Conservation (phyloP, 139 green algal genomes). For the Volvox africanus region DNA sequence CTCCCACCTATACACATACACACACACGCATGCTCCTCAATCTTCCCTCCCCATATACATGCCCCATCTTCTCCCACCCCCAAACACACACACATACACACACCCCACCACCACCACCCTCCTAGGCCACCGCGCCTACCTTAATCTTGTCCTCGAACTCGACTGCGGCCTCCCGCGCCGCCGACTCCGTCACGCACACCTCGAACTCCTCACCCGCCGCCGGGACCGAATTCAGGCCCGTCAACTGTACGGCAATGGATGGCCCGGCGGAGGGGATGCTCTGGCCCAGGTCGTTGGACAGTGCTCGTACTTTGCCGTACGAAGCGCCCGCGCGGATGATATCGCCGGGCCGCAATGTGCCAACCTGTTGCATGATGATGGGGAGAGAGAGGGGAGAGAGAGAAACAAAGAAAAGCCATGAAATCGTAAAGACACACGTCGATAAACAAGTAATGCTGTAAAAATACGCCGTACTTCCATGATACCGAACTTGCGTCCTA, state of each 20-base stretch:
- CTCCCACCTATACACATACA: not conserved
- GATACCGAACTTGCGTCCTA: too few relatives aligned
- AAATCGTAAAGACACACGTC: too few relatives aligned
- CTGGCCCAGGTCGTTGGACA: conserved; percentile 74
- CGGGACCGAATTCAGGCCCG: conserved; percentile 88
- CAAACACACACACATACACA: not conserved
- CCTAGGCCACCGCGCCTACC: conserved; percentile 44
- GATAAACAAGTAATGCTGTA: too few relatives aligned
- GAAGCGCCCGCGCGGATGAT: conserved; percentile 79
- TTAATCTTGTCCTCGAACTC: conserved; percentile 58
- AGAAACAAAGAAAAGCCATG: not conserved
- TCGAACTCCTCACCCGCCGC: conserved; percentile 93
- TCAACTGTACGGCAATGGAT: conserved; percentile 86
- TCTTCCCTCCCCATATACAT: not conserved
- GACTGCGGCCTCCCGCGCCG: conserved; percentile 70
- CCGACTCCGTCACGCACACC: conserved; percentile 72
- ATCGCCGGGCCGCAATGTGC: conserved; percentile 92
- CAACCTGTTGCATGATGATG: conserved; percentile 70
- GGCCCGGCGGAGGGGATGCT: conserved; percentile 67
- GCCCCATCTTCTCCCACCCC: too few relatives aligned
- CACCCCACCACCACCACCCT: conserved; percentile 58
- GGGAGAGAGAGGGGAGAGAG: not conserved
- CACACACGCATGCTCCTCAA: not conserved
- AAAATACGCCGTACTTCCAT: too few relatives aligned
- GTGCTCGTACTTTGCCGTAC: conserved; percentile 88